Conservation (phyloP, 164 flowering plant genomes). For the Umbellularia californica region DNA sequence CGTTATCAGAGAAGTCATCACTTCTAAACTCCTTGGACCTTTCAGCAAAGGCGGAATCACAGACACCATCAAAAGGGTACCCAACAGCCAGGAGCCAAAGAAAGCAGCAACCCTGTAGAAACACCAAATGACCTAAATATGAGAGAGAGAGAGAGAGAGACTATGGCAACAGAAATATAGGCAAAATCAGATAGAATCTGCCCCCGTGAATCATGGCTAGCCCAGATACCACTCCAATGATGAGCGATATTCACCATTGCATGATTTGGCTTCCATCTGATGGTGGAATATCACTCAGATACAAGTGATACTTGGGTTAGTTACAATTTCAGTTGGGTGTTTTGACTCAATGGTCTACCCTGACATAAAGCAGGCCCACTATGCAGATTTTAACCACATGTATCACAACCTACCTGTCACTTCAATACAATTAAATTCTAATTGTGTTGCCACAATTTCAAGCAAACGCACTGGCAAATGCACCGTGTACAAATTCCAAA, state of each 20-base stretch:
- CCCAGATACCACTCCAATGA: too few species aligned
- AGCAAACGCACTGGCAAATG: background rate
- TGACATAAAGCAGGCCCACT: background rate
- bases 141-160: background rate
- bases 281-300: background rate
- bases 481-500: background rate
- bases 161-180: too few species aligned
- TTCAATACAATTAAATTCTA: background rate
- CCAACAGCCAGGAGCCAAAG: conserved; percentile 79
- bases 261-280: too few species aligned
- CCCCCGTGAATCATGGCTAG: too few species aligned
- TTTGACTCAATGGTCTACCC: background rate
- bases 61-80: conserved; percentile 92
- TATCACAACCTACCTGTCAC: background rate
- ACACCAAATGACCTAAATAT: background rate
- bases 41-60: conserved; percentile 78
- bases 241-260: too few species aligned
- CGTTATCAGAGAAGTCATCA: conserved; percentile 63
- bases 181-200: too few species aligned
- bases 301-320: background rate
- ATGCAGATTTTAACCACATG: background rate
- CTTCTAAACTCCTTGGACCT: conserved; percentile 85
- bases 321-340: background rate
- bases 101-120: conserved; percentile 73
- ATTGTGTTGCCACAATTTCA: background rate